phyloP scores from a whole-genome alignment of 108 stramenopile species.

The Nannochloropsis oceanica region DNA sequence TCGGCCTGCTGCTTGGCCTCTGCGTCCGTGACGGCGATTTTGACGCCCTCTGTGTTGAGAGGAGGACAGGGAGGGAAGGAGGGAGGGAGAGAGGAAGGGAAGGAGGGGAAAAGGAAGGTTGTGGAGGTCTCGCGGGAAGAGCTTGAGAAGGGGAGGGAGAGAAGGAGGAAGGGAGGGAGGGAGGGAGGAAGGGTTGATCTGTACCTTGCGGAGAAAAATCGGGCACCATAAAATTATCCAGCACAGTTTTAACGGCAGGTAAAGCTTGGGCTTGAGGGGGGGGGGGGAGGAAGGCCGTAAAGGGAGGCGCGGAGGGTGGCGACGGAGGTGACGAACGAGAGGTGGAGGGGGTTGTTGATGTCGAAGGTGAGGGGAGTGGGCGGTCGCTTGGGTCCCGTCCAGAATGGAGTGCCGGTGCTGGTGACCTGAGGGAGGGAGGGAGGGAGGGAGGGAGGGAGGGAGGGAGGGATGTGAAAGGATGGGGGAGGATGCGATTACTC shows the following conservation, averaged over 20 bases:
- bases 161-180: too few species aligned
- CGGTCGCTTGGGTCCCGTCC: conserved; percentile 85
- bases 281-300: conserved; percentile 12
- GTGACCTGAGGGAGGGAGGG: conserved; percentile 32
- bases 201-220: conserved; percentile 78
- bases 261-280: conserved; percentile 32
- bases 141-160: too few species aligned
- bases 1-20: conserved; percentile 47
- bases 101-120: too few species aligned
- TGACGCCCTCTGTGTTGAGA: conserved; percentile 83
- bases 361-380: conserved; percentile 75
- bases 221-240: conserved; percentile 76
- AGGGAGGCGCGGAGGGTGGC: conserved; percentile 73
- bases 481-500: too few species aligned
- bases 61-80: too few species aligned
- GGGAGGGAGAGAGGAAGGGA: too few species aligned
- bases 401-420: conserved; percentile 71
- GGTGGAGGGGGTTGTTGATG: conserved; percentile 58
- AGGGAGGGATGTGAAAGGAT: not conserved
- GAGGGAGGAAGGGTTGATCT: too few species aligned
- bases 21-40: conserved; percentile 86
- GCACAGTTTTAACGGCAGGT: conserved; percentile 49
- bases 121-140: too few species aligned
- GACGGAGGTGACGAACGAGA: conserved; percentile 77
- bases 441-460: not conserved